phyloP scores from a whole-genome alignment of 371 early-diverging fungal genomes.

The Fennellomyces sp. region DNA sequence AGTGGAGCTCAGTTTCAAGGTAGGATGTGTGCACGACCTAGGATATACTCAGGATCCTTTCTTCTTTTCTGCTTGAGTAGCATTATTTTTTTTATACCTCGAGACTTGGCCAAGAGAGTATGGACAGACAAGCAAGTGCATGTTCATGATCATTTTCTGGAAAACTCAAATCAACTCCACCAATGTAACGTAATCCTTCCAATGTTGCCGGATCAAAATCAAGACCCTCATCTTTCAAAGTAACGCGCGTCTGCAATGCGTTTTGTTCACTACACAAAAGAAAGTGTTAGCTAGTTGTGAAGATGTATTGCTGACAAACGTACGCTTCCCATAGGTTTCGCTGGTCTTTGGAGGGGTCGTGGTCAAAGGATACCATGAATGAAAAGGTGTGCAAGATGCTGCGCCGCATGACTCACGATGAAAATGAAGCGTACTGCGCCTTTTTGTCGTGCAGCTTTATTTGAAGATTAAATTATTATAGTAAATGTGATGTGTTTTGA shows the following conservation, averaged over 20 bases:
- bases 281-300: background rate
- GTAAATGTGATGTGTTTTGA: too few relatives aligned
- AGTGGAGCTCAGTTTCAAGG: constrained; percentile 55
- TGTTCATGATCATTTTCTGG: constrained; percentile 57
- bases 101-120: constrained; percentile 68
- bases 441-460: too few relatives aligned
- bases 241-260: constrained; percentile 7
- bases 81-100: constrained; percentile 25
- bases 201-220: constrained; percentile 28
- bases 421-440: too few relatives aligned
- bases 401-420: too few relatives aligned
- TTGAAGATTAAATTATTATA: too few relatives aligned
- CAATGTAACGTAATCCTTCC: constrained; percentile 64
- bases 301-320: background rate
- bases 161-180: constrained; percentile 88
- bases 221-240: constrained; percentile 14
- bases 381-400: too few relatives aligned
- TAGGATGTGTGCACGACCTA: constrained; percentile 62
- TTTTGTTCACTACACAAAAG: constrained; percentile 17
- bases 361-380: constrained; percentile 10
- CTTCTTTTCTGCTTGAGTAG: too few relatives aligned
- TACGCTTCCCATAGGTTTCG: constrained; percentile 25
- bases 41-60: too few relatives aligned
- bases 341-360: constrained; percentile 25
- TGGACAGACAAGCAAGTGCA: constrained; percentile 77